Evolutionary conservation across 163 green algal genomes (phyloP), one percentile per base, ranked within the genome.

Genomic region (Scenedesmus sp.): DNA sequence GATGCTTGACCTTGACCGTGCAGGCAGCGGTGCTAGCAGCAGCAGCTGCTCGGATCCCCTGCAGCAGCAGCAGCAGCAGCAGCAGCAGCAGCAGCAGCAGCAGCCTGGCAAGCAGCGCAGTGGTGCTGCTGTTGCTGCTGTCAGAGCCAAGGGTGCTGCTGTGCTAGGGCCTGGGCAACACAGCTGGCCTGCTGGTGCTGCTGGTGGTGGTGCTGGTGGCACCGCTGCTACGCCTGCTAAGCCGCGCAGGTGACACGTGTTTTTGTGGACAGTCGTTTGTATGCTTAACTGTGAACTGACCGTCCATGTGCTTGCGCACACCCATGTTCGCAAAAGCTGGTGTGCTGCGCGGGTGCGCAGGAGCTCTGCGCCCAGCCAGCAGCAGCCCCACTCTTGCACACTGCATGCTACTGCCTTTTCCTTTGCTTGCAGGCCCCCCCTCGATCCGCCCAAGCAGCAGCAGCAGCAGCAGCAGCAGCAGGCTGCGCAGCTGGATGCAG

Each of bases 41-140:
- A 46, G 66, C 66, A 84, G 86, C 86, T 90, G 86, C 86, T 76
- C 86, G 8, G 86, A 90, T 67, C 86, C 86, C 55, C 55, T 87
- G 20, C 7, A 9, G 20, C 10, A 8, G 59, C 4, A 74, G 59
- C 57, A n/a, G 8, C 83, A 76, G 56, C 26, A 86, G n/a, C n/a
- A 86, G 79, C 79, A 86, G 15, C 46, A 55, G 2, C 73, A 82
- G 73, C 79, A 18, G 79, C 84, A 77, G 60, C 84, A 77, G 57
- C 26, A 77, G n/a, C 62, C n/a, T n/a, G 16, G 16, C 4, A 59
- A 76, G 84, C 57, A 81, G 62, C 77, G 77, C 77, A 59, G 34
- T 13, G 46, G 34, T 60, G 77, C 66, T 76, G 15, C 66, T 76
- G 66, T 7, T 26, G 66, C 16, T 7, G 16, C 4, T 52, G 23